Evolutionary conservation across 345 rosid species (phyloP), one percentile per base, ranked within the genome.

Genomic region (Toxicodendron radicans): DNA sequence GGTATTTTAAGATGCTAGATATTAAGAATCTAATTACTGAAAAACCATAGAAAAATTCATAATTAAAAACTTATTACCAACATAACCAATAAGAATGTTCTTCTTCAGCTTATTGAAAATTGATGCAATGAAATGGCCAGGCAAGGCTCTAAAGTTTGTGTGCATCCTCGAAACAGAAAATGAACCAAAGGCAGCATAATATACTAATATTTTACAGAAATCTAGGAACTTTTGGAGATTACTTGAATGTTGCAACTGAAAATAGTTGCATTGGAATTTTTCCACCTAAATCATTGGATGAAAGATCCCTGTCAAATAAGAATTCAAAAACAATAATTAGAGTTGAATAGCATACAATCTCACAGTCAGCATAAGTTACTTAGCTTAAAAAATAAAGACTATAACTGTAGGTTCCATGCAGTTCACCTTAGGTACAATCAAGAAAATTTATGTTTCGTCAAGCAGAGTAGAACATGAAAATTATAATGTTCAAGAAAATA

Each of bases 171-270:
- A 33, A 11, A 54, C 38, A 7, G 14, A 57, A 38, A 68, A 38
- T 32, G 46, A 45, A 64, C 18, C 17, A 51, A 59, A 52, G 32
- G 43, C 57, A 60, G n/a, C 18, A 30, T 27, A 2, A 35, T 23
- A 67, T 4, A 53, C 24, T 38, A 68, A 57, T 21, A 18, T 16
- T 58, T 54, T 57, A 64, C 5, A 11, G 10, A 23, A 64, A 24
- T 35, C 64, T 56, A 58, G 51, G n/a, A 2, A 32, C 2, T n/a
- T 30, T 48, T n/a, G 65, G 46, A 75, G 68, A 63, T 84, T 87
- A 94, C 98, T 94, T 89, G 84, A 92, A 90, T 54, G 75, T 83
- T 33, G 90, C 87, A 63, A 87, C 78, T 10, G 90, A 83, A 76
- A 89, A 88, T 57, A 94, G 86, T 41, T 76, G 81, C 49, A 35